Evolutionary conservation across 805 yeast species (phyloP), one percentile per base, ranked within the genome.

Genomic region (Ogataea nonfermentans): DNA sequence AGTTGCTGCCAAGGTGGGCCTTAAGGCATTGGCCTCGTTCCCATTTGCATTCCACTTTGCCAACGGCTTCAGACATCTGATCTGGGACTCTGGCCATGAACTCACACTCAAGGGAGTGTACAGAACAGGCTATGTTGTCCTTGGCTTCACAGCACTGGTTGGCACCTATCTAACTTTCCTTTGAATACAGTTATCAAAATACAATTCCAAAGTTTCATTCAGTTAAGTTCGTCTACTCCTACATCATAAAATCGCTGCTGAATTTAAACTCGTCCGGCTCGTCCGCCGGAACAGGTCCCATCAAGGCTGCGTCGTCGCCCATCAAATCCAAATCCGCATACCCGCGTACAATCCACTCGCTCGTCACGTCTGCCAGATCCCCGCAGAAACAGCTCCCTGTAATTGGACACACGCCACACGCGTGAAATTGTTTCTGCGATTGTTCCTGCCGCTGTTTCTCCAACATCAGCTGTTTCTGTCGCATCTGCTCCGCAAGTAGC

Each of bases 21-120:
- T 78, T 43, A 93, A 93, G 72, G 79, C 82, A 35, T 57, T 77
- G 28, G 77, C 82, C 58, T 79, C 93, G 7, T 77, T 77, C 70
- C 90, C 96, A 51, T 88, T 93, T 65, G 84, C 84, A 22, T 89
- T 78, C 83, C 99, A 93, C 67, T 57, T 76, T 32, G 78, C 73
- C 62, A 88, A 90, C 63, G 97, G 98, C 55, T 45, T 91, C 48
- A 87, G 99, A 76, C 99, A 93, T 65, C 70, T 91, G 65, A 59
- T 86, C 40, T 93, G 99, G 99, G 99, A 93, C 64, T 63, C 79
- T 38, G 95, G 95, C 62, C 72, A 69, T 52, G 85, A 83, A 65
- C 74, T 91, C 61, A 76, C 89, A 46, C 58, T 86, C 53, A 78
- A 83, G 59, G 97, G 95, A 52, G 96, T 93, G 42, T 84, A 85